Evolutionary conservation across 1,284 basidiomycete species (phyloP).

Genomic region (Cryptococcus amylolentus): DNA sequence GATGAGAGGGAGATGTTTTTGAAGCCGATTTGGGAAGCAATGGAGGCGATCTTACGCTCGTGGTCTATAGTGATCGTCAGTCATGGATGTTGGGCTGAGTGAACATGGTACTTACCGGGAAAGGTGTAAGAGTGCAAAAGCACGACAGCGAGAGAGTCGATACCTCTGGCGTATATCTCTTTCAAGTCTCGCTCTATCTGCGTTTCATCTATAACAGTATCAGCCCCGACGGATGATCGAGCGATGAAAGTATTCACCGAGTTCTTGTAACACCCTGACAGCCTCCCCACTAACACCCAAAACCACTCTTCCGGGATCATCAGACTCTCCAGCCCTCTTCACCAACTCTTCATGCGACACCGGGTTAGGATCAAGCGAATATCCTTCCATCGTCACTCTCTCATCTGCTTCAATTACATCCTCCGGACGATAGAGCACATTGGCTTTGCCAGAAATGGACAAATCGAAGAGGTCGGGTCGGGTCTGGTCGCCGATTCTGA

Average conservation of each 20-base stretch:
- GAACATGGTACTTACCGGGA: slow-evolving; percentile 5
- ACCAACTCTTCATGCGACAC: slow-evolving; percentile 2
- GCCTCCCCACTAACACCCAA: slow-evolving; percentile 26
- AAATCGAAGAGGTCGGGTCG: slow-evolving; percentile 49
- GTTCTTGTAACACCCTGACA: slow-evolving; percentile 19
- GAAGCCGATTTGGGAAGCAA: slow-evolving; percentile 25
- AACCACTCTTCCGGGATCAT: slow-evolving; percentile 5
- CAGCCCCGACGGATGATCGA: too few species aligned
- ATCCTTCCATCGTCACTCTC: slow-evolving; percentile 27
- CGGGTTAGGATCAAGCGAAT: slow-evolving; percentile 17
- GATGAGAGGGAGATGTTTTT: slow-evolving; percentile 32
- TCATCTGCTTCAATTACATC: slow-evolving; percentile 22
- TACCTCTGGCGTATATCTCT: slow-evolving; percentile 16
- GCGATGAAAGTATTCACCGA: slow-evolving; percentile 12
- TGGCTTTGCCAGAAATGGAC: slow-evolving; percentile 28
- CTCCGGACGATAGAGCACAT: slow-evolving; percentile 39
- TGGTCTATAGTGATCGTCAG: slow-evolving; percentile 7
- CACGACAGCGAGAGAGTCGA: slow-evolving; percentile 23
- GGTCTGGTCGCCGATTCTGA: slow-evolving; percentile 49
- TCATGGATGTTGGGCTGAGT: background rate
- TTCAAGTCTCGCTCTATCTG: slow-evolving; percentile 16
- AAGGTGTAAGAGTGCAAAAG: slow-evolving; percentile 29
- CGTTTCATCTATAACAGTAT: too few species aligned
- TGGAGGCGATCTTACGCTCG: slow-evolving; percentile 18
- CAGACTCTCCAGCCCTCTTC: background rate